These are phyloP conservation scores for Phytophthora kernoviae DNA, from an alignment of 352 stramenopile species.

Conservation along the genomic window DNA sequence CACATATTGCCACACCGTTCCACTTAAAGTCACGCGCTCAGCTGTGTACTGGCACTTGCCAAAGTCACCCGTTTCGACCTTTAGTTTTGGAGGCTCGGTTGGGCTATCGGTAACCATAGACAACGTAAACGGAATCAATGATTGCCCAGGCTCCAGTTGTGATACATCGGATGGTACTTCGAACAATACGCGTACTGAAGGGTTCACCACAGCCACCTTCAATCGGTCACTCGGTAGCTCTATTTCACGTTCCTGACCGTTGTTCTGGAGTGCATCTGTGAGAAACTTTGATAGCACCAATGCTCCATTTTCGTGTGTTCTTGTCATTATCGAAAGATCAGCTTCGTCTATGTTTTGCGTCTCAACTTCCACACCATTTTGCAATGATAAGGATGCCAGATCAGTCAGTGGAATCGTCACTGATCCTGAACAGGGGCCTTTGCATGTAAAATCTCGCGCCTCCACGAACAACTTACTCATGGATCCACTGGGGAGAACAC, in stretches of 20 bases:
- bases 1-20: conserved; percentile 57
- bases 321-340: conserved; percentile 15
- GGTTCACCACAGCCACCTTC: conserved; percentile 67
- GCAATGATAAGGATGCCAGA: conserved; percentile 33
- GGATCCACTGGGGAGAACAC: conserved; percentile 57
- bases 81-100: conserved; percentile 45
- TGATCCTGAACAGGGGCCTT: conserved; percentile 63
- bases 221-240: conserved; percentile 48
- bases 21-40: conserved; percentile 54
- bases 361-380: conserved; percentile 17
- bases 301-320: conserved; percentile 60
- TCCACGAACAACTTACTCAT: conserved; percentile 60
- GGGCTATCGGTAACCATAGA: conserved; percentile 48
- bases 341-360: conserved; percentile 3
- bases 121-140: conserved; percentile 59
- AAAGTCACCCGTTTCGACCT: conserved; percentile 66
- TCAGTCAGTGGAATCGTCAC: conserved; percentile 67
- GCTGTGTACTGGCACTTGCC: conserved; percentile 75
- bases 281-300: conserved; percentile 69
- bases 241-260: conserved; percentile 3
- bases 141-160: conserved; percentile 38
- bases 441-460: conserved; percentile 60
- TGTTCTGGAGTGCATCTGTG: conserved; percentile 18
- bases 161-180: conserved; percentile 57
- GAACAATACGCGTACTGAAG: conserved; percentile 63